These are phyloP conservation scores for Lipomyces orientalis DNA, from an alignment of 805 yeast species.

Conservation along the genomic window DNA sequence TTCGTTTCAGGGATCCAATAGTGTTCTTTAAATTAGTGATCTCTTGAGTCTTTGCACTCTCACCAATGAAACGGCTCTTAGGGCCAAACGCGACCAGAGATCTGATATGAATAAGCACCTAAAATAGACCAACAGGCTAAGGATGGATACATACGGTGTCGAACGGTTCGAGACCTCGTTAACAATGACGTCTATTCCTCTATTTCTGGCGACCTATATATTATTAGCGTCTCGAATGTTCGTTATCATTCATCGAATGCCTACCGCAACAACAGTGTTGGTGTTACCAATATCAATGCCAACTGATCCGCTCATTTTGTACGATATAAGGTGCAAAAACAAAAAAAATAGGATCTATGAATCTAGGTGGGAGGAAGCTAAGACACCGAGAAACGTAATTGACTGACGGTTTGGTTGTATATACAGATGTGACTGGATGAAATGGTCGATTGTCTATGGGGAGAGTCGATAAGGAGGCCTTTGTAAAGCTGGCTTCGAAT, in stretches of 20 bases:
- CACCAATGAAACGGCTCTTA: slow-evolving; percentile 92
- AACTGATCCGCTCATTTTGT: slow-evolving; percentile 34
- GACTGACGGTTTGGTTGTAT: neutral
- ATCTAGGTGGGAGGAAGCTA: neutral
- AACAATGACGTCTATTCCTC: slow-evolving; percentile 98
- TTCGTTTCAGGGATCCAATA: slow-evolving; percentile 90
- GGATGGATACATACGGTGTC: slow-evolving; percentile 69
- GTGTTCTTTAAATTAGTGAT: slow-evolving; percentile 96
- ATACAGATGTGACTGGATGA: neutral
- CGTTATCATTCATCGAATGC: slow-evolving; percentile 6
- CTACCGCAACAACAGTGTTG: slow-evolving; percentile 84
- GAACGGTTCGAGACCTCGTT: slow-evolving; percentile 98
- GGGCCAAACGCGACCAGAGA: slow-evolving; percentile 87
- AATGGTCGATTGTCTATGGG: neutral
- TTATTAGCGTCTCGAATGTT: neutral
- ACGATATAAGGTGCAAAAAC: neutral
- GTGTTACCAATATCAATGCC: slow-evolving; percentile 98
- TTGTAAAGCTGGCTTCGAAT: neutral
- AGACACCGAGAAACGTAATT: neutral
- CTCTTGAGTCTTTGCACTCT: slow-evolving; percentile 94
- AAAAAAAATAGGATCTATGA: neutral
- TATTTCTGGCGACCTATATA: slow-evolving; percentile 79
- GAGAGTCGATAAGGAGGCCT: neutral
- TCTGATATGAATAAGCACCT: slow-evolving; percentile 16
- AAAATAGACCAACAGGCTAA: neutral